Evolutionary conservation across 768 basidiomycete genomes (phyloP), one percentile per base, ranked within the genome.

Genomic region (Phlebiopsis gigantea): DNA sequence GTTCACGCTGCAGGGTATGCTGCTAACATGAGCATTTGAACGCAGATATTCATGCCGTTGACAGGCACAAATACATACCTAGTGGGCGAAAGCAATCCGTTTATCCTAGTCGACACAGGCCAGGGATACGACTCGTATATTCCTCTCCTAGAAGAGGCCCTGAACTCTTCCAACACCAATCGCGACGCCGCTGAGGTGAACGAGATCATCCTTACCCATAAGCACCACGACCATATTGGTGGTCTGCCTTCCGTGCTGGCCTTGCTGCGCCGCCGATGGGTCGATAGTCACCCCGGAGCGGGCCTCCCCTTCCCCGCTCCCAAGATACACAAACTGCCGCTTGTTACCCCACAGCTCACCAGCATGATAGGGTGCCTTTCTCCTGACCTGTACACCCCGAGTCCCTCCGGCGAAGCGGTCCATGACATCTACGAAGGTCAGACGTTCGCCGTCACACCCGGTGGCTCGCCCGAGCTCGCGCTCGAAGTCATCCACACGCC

Each of bases 31-130:
- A 29, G 47, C 17, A n/a, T n/a, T 2, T 4, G 1, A n/a, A 17
- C 3, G 4, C 8, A 30, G 53, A 45, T 10, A 57, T 15, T n/a
- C 4, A 47, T 22, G 21, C 7, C n/a, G 4, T 43, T 39, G 6
- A 39, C 34, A 90, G 90, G 93, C 19, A 96, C 93, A 2, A 94
- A 96, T 66, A 94, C 93, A 1, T 97, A 96, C 66, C 75, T 97
- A 59, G 63, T 95, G 45, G 92, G 92, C 22, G 71, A 72, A 51
- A 72, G 73, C 25, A 81, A 83, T 56, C 90, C 90, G 6, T 92
- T 83, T 69, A 81, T 84, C 31, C 84, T 96, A 48, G 68, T 96
- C 58, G 93, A 97, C 71, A 87, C 91, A 0, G 93, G 84, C 10
- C 87, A 94, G 69, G 91, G 90, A 2, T 73, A 75, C 15, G 76